phyloP scores from a whole-genome alignment of 805 yeast genomes.

The Wickerhamomyces chambardii region DNA sequence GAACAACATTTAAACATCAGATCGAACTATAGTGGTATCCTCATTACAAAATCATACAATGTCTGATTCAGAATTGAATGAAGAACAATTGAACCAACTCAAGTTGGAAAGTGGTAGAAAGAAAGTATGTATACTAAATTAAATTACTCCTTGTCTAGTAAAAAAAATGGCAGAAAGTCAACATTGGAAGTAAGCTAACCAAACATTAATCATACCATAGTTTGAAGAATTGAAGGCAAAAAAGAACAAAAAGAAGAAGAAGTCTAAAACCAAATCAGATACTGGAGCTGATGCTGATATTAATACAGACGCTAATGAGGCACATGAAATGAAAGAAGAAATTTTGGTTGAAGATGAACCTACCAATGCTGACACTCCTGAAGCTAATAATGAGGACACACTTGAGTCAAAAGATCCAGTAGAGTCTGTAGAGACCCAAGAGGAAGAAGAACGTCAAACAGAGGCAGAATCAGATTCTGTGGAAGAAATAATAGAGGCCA shows the following conservation, averaged over 20 bases:
- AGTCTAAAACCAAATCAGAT: slow-evolving; percentile 20
- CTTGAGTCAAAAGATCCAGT: no score
- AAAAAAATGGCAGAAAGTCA: no score
- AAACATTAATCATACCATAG: slow-evolving; percentile 10
- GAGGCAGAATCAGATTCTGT: no score
- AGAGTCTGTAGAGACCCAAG: no score
- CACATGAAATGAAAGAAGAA: slow-evolving; percentile 5
- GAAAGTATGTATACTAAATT: slow-evolving; percentile 28
- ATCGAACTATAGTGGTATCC: no score
- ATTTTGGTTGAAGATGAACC: slow-evolving; percentile 9
- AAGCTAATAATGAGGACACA: no score
- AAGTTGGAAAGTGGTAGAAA: slow-evolving; percentile 69
- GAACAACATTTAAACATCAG: no score
- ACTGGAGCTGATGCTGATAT: slow-evolving; percentile 8
- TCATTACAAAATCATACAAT: no score
- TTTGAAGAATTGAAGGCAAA: slow-evolving; percentile 62
- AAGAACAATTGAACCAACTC: slow-evolving; percentile 37
- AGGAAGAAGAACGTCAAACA: no score
- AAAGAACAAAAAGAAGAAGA: slow-evolving; percentile 35
- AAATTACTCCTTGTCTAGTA: no score
- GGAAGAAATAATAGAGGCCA: no score
- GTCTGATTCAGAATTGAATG: slow-evolving; percentile 21
- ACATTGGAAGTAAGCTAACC: neutral
- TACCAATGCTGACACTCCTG: slow-evolving; percentile 2
- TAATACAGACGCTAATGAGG: slow-evolving; percentile 1